Conservation (phyloP, 2,329 filamentous ascomycete genomes). For the Pestalotiopsis sp. region DNA sequence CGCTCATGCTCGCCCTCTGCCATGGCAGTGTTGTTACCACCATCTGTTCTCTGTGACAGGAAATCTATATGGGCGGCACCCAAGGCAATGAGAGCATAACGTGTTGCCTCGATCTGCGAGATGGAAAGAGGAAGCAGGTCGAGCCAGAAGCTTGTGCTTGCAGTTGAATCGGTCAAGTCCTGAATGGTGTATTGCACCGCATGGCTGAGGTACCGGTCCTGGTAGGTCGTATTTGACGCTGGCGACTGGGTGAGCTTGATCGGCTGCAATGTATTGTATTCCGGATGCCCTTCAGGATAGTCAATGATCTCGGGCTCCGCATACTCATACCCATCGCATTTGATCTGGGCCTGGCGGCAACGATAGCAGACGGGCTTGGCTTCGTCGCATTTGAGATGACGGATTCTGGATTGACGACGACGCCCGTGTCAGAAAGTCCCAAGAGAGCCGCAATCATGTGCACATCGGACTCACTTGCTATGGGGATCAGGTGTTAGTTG, state of each 20-base stretch:
- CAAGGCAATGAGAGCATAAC: not conserved
- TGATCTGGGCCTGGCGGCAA: not conserved
- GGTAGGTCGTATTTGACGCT: not conserved
- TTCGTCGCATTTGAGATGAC: slow-evolving; percentile 9
- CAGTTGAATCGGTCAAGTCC: not conserved
- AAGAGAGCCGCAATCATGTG: not conserved
- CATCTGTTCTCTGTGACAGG: not conserved
- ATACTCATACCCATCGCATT: not conserved
- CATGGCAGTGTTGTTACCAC: not conserved
- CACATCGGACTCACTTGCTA: not conserved
- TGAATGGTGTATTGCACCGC: not conserved
- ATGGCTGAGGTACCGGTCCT: not conserved
- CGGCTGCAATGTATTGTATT: not conserved
- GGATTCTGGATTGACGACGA: not conserved
- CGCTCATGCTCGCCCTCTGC: not conserved
- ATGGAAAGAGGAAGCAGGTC: not conserved
- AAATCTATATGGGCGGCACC: not conserved
- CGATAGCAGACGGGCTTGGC: slow-evolving; percentile 1
- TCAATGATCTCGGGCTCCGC: too few species aligned
- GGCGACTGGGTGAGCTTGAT: not conserved
- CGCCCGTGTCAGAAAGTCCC: not conserved
- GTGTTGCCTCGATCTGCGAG: not conserved
- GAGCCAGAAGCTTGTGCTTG: not conserved
- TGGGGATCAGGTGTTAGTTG: not conserved
- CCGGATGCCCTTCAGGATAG: not conserved